These are phyloP conservation scores for Austroboletus novae-zelandiae DNA, from an alignment of 1,284 basidiomycete species.

Conservation along the genomic window DNA sequence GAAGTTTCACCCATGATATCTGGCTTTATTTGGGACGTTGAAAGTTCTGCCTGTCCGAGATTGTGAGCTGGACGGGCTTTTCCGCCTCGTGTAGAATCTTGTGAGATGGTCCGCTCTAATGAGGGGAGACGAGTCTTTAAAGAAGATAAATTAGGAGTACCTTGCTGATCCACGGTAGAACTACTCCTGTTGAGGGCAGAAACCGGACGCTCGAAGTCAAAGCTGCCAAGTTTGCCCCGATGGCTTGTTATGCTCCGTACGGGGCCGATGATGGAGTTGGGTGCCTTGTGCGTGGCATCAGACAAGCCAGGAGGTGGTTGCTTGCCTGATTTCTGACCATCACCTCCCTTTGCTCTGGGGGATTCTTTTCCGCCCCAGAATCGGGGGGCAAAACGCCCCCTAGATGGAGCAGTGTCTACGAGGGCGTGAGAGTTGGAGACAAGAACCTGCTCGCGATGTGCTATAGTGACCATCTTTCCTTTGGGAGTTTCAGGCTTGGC, in stretches of 20 bases:
- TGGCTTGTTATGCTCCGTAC: conserved; percentile 31
- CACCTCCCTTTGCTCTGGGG: conserved; percentile 21
- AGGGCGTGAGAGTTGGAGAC: conserved; percentile 24
- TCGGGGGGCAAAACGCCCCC: conserved; percentile 30
- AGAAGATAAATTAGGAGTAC: conserved; percentile 1
- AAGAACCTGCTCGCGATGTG: conserved; percentile 29
- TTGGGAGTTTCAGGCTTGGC: conserved; percentile 13
- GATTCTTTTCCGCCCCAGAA: conserved; percentile 30
- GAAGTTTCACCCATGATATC: conserved; percentile 30
- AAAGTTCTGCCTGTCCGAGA: conserved; percentile 16
- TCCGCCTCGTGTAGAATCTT: conserved; percentile 22
- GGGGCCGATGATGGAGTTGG: background rate
- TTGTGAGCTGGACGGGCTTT: conserved; percentile 11
- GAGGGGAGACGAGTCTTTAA: conserved; percentile 15
- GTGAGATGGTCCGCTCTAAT: conserved; percentile 27
- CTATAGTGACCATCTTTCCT: conserved; percentile 12
- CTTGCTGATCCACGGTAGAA: conserved; percentile 27
- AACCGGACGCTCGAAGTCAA: conserved; percentile 70
- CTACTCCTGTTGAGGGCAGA: conserved; percentile 31
- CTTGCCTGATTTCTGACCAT: conserved; percentile 19
- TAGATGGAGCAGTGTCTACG: conserved; percentile 10
- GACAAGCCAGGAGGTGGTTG: conserved; percentile 2
- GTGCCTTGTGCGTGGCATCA: conserved; percentile 10
- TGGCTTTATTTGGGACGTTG: conserved; percentile 19
- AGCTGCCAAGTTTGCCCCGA: conserved; percentile 58